Percentiles rank a stretch among this genome's conserved stretches.
Conservation (phyloP, 225 moss, liverwort and hornwort species). For the Asterella californica region DNA sequence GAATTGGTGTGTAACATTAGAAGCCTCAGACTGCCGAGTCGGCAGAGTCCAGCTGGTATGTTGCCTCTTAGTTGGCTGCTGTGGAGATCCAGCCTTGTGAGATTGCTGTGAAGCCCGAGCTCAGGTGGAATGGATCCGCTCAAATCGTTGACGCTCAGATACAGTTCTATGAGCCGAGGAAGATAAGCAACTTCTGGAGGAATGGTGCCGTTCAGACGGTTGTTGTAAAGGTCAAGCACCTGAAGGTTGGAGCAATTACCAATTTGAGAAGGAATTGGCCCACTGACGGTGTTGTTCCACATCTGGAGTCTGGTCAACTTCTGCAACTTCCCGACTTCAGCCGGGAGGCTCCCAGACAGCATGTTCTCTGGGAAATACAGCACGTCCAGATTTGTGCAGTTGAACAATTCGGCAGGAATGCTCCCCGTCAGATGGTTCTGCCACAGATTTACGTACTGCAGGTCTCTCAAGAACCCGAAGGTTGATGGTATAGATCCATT, state of each 20-base stretch:
- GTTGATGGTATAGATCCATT: slow-evolving; percentile 4
- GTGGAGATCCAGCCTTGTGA: slow-evolving; percentile 21
- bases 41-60: slow-evolving; percentile 23
- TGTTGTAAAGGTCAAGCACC: background rate
- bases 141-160: slow-evolving; percentile 25
- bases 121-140: slow-evolving; percentile 30
- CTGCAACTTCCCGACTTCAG: slow-evolving; percentile 2
- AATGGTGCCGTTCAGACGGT: background rate
- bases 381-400: background rate
- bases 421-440: slow-evolving; percentile 15
- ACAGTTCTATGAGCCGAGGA: background rate
- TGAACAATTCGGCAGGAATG: slow-evolving; percentile 21
- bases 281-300: slow-evolving; percentile 1
- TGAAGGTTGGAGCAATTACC: slow-evolving; percentile 4
- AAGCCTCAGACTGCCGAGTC: background rate
- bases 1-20: slow-evolving; percentile 9
- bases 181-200: background rate
- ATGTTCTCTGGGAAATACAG: background rate
- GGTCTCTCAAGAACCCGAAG: background rate
- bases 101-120: slow-evolving; percentile 2
- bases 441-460: background rate
- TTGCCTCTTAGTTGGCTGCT: background rate
- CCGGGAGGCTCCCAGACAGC: slow-evolving; percentile 6
- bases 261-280: slow-evolving; percentile 2
- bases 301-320: background rate